Conservation (phyloP, 208 protist genomes). For the Herpetomonas samuelpessoai region DNA sequence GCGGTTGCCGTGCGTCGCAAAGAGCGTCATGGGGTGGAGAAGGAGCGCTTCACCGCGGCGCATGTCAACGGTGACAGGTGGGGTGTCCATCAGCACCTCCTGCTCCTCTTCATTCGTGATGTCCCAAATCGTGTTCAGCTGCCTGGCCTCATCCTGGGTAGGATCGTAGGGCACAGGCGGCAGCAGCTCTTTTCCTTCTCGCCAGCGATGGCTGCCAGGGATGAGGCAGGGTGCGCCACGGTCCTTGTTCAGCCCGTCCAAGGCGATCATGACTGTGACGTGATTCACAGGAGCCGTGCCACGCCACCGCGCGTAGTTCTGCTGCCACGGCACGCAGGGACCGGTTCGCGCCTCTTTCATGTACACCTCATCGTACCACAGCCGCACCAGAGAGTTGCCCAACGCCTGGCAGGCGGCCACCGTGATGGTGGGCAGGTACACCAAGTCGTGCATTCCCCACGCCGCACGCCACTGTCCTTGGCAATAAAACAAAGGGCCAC, state of each 20-base stretch:
- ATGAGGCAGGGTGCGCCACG: slow-evolving; percentile 80
- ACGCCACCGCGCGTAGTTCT: slow-evolving; percentile 82
- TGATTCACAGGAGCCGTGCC: slow-evolving; percentile 71
- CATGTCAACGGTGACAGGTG: slow-evolving; percentile 72
- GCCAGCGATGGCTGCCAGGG: slow-evolving; percentile 80
- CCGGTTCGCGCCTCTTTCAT: slow-evolving; percentile 72
- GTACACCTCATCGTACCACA: slow-evolving; percentile 87
- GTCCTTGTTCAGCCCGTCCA: slow-evolving; percentile 81
- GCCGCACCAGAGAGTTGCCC: slow-evolving; percentile 67
- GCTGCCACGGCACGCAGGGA: slow-evolving; percentile 80
- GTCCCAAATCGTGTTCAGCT: slow-evolving; percentile 86
- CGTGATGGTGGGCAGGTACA: slow-evolving; percentile 76
- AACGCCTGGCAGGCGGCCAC: slow-evolving; percentile 80
- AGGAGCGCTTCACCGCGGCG: slow-evolving; percentile 73
- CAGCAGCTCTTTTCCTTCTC: slow-evolving; percentile 54
- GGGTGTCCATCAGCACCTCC: slow-evolving; percentile 80
- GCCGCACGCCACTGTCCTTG: slow-evolving; percentile 80
- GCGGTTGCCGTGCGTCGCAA: slow-evolving; percentile 79
- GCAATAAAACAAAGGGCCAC: slow-evolving; percentile 81
- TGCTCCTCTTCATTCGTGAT: slow-evolving; percentile 72
- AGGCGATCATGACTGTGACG: slow-evolving; percentile 70
- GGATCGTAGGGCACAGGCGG: slow-evolving; percentile 72
- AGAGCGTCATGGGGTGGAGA: slow-evolving; percentile 76
- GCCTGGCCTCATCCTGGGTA: slow-evolving; percentile 54
- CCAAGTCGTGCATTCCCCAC: slow-evolving; percentile 86